Conservation (phyloP, 768 basidiomycete species). For the Tricholoma bakamatsutake region DNA sequence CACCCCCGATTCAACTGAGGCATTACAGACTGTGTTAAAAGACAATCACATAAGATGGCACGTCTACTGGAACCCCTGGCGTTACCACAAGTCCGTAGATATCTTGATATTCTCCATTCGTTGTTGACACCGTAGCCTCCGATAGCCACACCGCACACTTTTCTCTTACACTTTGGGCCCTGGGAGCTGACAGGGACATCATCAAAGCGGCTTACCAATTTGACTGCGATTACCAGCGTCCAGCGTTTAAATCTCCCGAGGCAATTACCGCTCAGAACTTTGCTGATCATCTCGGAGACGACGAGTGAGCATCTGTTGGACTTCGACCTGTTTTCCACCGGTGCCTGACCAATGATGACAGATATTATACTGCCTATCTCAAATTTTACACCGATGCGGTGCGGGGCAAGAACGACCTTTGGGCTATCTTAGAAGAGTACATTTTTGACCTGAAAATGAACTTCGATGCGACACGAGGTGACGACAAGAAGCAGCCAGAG, state of each 20-base stretch:
- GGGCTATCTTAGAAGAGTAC: conserved; percentile 44
- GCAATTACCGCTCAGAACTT: conserved; percentile 41
- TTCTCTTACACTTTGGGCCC: conserved; percentile 19
- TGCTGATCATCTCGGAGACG: conserved; percentile 48
- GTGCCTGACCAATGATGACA: conserved; percentile 13
- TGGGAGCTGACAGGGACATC: conserved; percentile 22
- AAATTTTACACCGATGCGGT: conserved; percentile 39
- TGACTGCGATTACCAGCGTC: conserved; percentile 26
- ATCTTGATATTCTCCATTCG: too few species aligned
- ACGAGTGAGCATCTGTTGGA: conserved; percentile 29
- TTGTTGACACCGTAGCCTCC: too few species aligned
- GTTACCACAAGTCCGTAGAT: conserved; percentile 45
- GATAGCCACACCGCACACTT: conserved; percentile 21
- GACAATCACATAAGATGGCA: conserved; percentile 46
- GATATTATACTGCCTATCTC: conserved; percentile 52
- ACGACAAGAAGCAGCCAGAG: conserved; percentile 23
- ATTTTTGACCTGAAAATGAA: conserved; percentile 47
- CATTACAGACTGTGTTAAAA: conserved; percentile 29
- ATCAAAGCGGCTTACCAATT: conserved; percentile 30
- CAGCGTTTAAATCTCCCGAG: conserved; percentile 34
- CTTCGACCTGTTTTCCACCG: neutral
- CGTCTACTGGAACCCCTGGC: conserved; percentile 32
- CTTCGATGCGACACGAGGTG: conserved; percentile 15
- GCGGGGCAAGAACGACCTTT: conserved; percentile 30
- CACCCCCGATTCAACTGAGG: conserved; percentile 25